Conservation (phyloP, 257 asterid genomes). For the Lithospermum erythrorhizon region DNA sequence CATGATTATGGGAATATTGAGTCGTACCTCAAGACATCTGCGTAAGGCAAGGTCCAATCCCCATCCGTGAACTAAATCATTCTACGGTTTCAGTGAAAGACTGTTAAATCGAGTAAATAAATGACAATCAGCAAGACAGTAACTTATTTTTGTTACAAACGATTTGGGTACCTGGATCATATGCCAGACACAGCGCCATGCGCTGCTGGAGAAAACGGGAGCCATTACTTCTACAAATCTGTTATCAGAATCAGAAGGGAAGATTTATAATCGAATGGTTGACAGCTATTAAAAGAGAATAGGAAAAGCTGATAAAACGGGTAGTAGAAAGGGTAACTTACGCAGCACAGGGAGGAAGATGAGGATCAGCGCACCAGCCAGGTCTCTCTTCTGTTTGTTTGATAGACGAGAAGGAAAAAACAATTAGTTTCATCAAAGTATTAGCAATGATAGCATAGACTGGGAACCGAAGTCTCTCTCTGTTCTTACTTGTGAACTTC, state of each 20-base stretch:
- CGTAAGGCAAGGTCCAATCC: constrained; percentile 39
- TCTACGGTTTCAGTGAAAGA: constrained; percentile 13
- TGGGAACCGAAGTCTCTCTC: not conserved
- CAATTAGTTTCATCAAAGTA: not conserved
- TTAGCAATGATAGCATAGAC: not conserved
- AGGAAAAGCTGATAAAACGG: not conserved
- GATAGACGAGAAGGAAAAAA: not conserved
- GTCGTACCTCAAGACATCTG: constrained; percentile 36
- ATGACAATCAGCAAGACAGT: no score
- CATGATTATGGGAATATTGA: not conserved
- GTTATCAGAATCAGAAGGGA: not conserved
- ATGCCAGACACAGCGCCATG: constrained; percentile 51
- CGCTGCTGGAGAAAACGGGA: constrained; percentile 39
- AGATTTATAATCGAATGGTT: not conserved
- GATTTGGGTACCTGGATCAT: constrained; percentile 31
- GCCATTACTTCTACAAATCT: constrained; percentile 54
- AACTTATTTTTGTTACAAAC: no score
- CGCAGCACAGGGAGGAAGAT: not conserved
- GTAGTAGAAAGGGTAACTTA: not conserved
- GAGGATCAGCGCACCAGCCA: not conserved
- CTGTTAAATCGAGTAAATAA: not conserved
- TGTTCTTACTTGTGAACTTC: constrained; percentile 24
- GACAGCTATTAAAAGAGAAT: not conserved
- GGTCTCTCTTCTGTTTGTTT: not conserved
- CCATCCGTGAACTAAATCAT: constrained; percentile 52